Evolutionary conservation across 768 basidiomycete species (phyloP).

Genomic region (Sutorius australiensis): DNA sequence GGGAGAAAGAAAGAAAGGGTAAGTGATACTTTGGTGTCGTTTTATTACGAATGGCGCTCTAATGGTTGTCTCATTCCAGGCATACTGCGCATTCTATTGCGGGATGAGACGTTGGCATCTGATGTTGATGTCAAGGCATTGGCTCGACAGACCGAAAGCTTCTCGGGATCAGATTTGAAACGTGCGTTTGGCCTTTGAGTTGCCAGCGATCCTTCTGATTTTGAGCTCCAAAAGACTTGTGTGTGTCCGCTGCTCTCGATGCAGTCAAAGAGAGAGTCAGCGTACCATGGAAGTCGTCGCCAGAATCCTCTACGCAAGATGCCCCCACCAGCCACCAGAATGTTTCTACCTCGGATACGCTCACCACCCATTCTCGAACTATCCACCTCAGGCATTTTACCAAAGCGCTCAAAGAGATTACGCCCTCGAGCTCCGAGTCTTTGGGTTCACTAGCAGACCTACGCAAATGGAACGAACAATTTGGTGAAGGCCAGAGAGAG

Average conservation of each 20-base stretch:
- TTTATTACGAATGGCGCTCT: not conserved
- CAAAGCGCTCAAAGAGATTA: slow-evolving; percentile 85
- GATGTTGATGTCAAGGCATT: slow-evolving; percentile 61
- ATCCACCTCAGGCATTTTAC: slow-evolving; percentile 66
- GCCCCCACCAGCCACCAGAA: not conserved
- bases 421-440: slow-evolving; percentile 82
- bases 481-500: slow-evolving; percentile 78
- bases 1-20: slow-evolving; percentile 83
- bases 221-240: slow-evolving; percentile 58
- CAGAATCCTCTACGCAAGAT: slow-evolving; percentile 3
- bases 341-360: slow-evolving; percentile 6
- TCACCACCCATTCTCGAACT: slow-evolving; percentile 31
- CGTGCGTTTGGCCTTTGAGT: slow-evolving; percentile 48
- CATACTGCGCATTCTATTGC: slow-evolving; percentile 81
- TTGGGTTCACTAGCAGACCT: slow-evolving; percentile 71
- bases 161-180: slow-evolving; percentile 94
- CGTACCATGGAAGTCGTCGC: slow-evolving; percentile 64
- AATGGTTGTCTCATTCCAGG: slow-evolving; percentile 40
- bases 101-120: slow-evolving; percentile 67
- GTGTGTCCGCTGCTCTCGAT: slow-evolving; percentile 88
- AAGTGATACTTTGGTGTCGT: slow-evolving; percentile 16
- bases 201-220: slow-evolving; percentile 1
- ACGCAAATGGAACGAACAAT: slow-evolving; percentile 90
- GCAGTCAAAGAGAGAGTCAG: slow-evolving; percentile 82
- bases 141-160: slow-evolving; percentile 73